Percentiles rank a stretch among this genome's conserved stretches.
Conservation (phyloP, 1,139 yeast species). For the Zygoascus hellenicus region DNA sequence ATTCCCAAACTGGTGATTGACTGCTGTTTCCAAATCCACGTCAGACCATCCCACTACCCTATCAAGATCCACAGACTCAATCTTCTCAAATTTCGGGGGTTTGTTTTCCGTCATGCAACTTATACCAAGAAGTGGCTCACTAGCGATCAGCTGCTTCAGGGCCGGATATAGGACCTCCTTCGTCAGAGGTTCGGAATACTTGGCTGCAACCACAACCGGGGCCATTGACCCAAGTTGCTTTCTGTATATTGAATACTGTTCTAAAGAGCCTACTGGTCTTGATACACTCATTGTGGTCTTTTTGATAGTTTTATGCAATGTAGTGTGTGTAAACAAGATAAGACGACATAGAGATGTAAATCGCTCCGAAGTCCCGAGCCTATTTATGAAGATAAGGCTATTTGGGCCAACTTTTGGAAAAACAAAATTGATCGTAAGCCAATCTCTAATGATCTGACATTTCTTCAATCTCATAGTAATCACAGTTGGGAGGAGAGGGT, state of each 20-base stretch:
- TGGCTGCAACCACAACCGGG: conserved; percentile 18
- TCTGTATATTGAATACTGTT: conserved; percentile 19
- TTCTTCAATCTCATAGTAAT: too few relatives aligned
- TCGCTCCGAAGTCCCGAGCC: too few relatives aligned
- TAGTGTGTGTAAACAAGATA: too few relatives aligned
- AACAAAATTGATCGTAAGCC: too few relatives aligned
- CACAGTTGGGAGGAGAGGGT: too few relatives aligned
- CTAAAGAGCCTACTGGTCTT: conserved; percentile 8
- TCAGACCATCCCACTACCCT: conserved; percentile 15
- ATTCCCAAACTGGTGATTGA: conserved; percentile 12
- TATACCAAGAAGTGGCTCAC: conserved; percentile 15
- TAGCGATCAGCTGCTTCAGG: conserved; percentile 11
- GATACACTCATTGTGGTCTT: too few relatives aligned
- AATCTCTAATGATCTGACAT: too few relatives aligned
- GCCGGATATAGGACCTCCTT: conserved; percentile 17
- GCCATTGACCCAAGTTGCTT: conserved; percentile 14
- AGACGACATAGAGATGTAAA: too few relatives aligned
- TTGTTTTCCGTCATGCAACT: conserved; percentile 9
- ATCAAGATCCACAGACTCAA: conserved; percentile 14
- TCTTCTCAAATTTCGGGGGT: conserved; percentile 12
- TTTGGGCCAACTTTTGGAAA: too few relatives aligned
- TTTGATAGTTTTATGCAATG: too few relatives aligned
- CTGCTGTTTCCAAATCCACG: background rate
- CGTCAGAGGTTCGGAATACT: conserved; percentile 14
- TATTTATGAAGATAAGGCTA: too few relatives aligned